Conservation (phyloP, 2,329 filamentous ascomycete genomes). For the Monosporascus sp. region DNA sequence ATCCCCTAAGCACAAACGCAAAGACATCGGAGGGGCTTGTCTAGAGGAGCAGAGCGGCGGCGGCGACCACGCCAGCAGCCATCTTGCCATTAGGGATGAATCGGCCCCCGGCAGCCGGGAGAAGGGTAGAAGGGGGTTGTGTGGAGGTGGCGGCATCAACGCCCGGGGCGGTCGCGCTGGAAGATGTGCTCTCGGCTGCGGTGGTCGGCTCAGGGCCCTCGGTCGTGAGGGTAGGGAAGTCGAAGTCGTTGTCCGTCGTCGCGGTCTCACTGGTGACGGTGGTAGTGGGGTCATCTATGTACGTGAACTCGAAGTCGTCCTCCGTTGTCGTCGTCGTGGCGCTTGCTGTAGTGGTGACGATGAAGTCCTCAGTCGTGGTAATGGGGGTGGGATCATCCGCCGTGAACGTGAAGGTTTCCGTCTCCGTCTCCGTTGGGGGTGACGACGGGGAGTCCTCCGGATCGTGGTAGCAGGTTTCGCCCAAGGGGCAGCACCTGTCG, state of each 20-base stretch:
- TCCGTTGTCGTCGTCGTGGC: not conserved
- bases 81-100: constrained; percentile 11
- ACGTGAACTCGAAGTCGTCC: constrained; percentile 7
- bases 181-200: not conserved
- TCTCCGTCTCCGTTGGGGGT: too few species aligned
- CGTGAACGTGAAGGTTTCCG: constrained; percentile 1
- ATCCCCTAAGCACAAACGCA: too few species aligned
- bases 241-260: not conserved
- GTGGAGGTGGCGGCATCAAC: not conserved
- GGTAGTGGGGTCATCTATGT: constrained; percentile 4
- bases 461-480: constrained; percentile 8
- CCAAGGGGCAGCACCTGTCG: constrained; percentile 12
- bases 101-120: constrained; percentile 9
- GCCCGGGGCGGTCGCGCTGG: not conserved
- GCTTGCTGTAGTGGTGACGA: not conserved
- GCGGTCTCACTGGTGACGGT: constrained; percentile 3
- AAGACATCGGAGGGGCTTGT: too few species aligned
- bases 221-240: not conserved
- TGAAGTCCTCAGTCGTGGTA: too few species aligned
- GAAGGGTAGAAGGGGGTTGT: not conserved
- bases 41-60: constrained; percentile 10
- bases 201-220: not conserved
- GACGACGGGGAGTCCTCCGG: not conserved
- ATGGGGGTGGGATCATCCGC: too few species aligned
- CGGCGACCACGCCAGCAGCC: constrained; percentile 12